Evolutionary conservation across 2,329 filamentous ascomycete species (phyloP).

Genomic region (Aurifilum marmelostoma): DNA sequence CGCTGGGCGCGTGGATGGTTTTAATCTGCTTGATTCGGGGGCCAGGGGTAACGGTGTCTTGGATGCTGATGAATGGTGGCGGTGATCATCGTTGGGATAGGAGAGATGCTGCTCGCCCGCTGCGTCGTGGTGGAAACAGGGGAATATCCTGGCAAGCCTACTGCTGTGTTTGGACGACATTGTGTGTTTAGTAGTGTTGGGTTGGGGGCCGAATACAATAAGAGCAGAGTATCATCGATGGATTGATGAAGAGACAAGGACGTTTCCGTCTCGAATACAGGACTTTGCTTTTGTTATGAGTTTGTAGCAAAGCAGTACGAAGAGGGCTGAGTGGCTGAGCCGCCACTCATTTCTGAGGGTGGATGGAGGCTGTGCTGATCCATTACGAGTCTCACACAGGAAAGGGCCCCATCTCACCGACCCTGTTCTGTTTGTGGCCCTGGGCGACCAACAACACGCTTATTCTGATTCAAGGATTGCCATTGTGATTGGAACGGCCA

Average conservation of each 20-base stretch:
- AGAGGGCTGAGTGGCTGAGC: conserved; percentile 1
- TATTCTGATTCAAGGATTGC: neutral
- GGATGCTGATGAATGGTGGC: neutral
- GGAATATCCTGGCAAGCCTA: conserved; percentile 1
- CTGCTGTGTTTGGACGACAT: neutral
- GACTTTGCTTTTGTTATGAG: neutral
- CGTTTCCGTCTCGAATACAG: neutral
- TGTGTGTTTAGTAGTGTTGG: neutral
- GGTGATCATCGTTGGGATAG: neutral
- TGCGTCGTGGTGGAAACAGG: conserved; percentile 6
- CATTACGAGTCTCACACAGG: neutral
- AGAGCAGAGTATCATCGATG: too few relatives aligned
- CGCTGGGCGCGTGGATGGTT: neutral
- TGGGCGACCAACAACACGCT: neutral
- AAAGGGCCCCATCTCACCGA: neutral
- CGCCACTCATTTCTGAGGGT: neutral
- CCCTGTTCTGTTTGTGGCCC: neutral
- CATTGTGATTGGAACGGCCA: neutral
- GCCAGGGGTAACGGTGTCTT: neutral
- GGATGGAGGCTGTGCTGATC: neutral
- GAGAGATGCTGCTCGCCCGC: neutral
- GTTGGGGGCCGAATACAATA: neutral
- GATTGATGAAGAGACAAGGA: neutral
- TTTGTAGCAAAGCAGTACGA: neutral
- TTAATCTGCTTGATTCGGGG: neutral